A percentile compares a stretch with the other conserved stretches of the same genome.
phyloP scores from a whole-genome alignment of 805 yeast genomes.

The Cyberlindnera xishuangbannaensis region DNA sequence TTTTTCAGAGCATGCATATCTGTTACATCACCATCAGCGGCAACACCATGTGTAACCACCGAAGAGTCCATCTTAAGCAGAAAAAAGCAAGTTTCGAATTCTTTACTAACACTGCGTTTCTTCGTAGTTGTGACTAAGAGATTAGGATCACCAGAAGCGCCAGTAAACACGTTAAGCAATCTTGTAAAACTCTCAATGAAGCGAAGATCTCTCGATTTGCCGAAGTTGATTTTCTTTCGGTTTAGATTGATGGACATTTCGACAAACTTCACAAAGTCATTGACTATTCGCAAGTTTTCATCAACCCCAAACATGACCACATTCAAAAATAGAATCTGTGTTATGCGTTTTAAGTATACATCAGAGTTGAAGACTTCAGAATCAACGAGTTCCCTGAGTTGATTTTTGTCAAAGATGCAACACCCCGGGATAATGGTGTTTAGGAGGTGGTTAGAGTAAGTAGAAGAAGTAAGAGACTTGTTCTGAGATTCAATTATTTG shows the following conservation, averaged over 20 bases:
- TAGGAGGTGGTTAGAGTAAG: slow-evolving; percentile 16
- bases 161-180: slow-evolving; percentile 9
- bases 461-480: slow-evolving; percentile 18
- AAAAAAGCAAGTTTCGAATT: slow-evolving; percentile 1
- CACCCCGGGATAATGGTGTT: slow-evolving; percentile 10
- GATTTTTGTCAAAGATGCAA: slow-evolving; percentile 18
- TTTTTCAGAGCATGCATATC: slow-evolving; percentile 4
- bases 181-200: slow-evolving; percentile 15
- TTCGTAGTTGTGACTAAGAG: slow-evolving; percentile 1
- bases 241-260: slow-evolving; percentile 19
- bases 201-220: slow-evolving; percentile 16
- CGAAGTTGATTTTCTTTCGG: slow-evolving; percentile 24
- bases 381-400: slow-evolving; percentile 17
- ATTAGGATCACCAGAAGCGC: slow-evolving; percentile 2
- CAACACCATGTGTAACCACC: slow-evolving; percentile 5
- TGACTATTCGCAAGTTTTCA: slow-evolving; percentile 8
- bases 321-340: slow-evolving; percentile 20
- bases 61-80: slow-evolving; percentile 7
- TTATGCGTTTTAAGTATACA: slow-evolving; percentile 14
- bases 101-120: slow-evolving; percentile 3
- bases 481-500: slow-evolving; percentile 19
- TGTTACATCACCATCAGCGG: slow-evolving; percentile 6
- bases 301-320: slow-evolving; percentile 15
- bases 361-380: slow-evolving; percentile 24
- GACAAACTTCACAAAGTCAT: slow-evolving; percentile 16